phyloP scores from a whole-genome alignment of 1,284 basidiomycete species.

The Moesziomyces parantarcticus region DNA sequence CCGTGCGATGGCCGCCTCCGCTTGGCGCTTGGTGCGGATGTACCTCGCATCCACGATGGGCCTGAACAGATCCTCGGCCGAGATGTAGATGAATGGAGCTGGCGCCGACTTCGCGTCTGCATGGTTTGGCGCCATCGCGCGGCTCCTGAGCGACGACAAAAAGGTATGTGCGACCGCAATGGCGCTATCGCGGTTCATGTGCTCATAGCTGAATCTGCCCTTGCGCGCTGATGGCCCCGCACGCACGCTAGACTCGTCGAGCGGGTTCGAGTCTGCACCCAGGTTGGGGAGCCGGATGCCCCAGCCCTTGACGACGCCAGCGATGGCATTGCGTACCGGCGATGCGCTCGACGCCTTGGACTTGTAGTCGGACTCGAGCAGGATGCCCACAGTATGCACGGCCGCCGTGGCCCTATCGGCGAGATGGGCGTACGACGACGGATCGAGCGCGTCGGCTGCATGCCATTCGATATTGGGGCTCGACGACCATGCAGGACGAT shows the following conservation, averaged over 20 bases:
- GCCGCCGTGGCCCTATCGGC: constrained; percentile 79
- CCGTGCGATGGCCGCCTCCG: constrained; percentile 76
- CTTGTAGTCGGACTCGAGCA: constrained; percentile 88
- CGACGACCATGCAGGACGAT: constrained; percentile 84
- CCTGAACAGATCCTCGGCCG: constrained; percentile 90
- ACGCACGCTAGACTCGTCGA: constrained; percentile 22
- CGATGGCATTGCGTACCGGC: constrained; percentile 38
- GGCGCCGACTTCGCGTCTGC: constrained; percentile 3
- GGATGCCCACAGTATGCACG: constrained; percentile 92
- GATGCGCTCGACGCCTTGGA: constrained; percentile 25
- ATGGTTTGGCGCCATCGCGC: constrained; percentile 4
- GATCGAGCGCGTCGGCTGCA: constrained; percentile 74
- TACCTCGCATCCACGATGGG: constrained; percentile 86
- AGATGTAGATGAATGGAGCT: constrained; percentile 86
- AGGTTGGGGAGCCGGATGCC: constrained; percentile 66
- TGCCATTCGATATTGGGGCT: constrained; percentile 57
- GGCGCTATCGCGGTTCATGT: constrained; percentile 79
- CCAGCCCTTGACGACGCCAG: constrained; percentile 61
- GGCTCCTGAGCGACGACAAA: constrained; percentile 68
- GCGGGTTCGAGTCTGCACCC: constrained; percentile 61
- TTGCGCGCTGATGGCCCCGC: not conserved
- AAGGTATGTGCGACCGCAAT: constrained; percentile 66
- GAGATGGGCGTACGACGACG: constrained; percentile 78
- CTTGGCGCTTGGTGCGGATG: constrained; percentile 88
- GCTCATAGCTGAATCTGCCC: constrained; percentile 74